Conservation (phyloP, 371 early-diverging fungal genomes). For the Mucor plumbeus region DNA sequence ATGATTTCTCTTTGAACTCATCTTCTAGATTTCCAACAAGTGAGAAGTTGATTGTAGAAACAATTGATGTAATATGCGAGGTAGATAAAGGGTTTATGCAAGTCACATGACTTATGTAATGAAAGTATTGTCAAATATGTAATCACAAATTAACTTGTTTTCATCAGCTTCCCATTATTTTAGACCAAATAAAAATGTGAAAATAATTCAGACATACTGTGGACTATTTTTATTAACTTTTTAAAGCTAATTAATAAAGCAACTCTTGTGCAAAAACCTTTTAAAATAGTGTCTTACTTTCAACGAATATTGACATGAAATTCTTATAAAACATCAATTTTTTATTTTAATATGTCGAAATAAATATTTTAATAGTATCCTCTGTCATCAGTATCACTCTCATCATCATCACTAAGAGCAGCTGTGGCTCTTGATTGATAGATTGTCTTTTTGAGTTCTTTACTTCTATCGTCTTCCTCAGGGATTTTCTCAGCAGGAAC, state of each 20-base stretch:
- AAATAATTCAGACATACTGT: no score
- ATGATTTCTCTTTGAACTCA: conserved; percentile 25
- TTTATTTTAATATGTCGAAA: no score
- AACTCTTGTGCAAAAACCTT: no score
- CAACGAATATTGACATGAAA: no score
- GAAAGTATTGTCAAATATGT: neutral
- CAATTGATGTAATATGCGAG: conserved; percentile 3
- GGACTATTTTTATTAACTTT: no score
- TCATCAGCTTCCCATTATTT: no score
- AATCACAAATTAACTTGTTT: no score
- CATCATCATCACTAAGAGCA: conserved; percentile 64
- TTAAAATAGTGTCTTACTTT: no score
- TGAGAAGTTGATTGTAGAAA: neutral
- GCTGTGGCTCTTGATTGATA: conserved; percentile 58
- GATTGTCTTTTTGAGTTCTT: conserved; percentile 38
- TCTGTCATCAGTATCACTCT: conserved; percentile 54
- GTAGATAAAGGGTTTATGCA: neutral
- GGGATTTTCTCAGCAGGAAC: conserved; percentile 45
- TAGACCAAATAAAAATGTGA: no score
- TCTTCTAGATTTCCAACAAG: neutral
- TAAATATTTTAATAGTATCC: conserved; percentile 43
- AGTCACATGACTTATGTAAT: neutral
- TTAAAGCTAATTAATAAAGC: no score
- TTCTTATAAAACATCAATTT: no score
- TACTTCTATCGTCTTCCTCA: conserved; percentile 24